Evolutionary conservation across 805 yeast species (phyloP), one percentile per base, ranked within the genome.

Genomic region (Suhomyces xylopsoci): DNA sequence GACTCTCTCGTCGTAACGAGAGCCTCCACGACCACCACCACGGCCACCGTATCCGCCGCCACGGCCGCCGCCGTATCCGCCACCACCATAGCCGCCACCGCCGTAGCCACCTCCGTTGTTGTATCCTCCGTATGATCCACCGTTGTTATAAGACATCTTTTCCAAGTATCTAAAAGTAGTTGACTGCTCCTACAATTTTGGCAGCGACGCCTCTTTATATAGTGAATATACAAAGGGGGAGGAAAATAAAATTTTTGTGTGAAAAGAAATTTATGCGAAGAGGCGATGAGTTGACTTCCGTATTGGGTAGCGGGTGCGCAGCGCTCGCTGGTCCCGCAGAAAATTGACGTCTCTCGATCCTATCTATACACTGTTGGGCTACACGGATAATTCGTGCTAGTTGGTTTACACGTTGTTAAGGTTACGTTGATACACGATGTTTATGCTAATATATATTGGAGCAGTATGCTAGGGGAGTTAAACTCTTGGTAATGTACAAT

Each of bases 71-170:
- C 71, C 51, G 45, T 64, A 62, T 41, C 62, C 32, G n/a, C 32
- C 62, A 44, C 57, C 54, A 57, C 58, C 51, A 43, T 76, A 72
- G 53, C 74, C 68, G 53, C 74, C 71, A 58, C 71, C 51, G 53
- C 74, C 68, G 53, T 73, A 70, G 59, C 74, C 69, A 54, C 73
- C 70, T 59, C 70, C 68, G 60, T 72, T 63, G 54, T 59, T 56
- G 48, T 62, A 55, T 45, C 64, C 60, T 20, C 63, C 56, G 60
- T 57, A 52, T 25, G 73, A 53, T 15, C 45, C 56, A 30, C 49
- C 51, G 54, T 52, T 67, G 64, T 72, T 72, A 63, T 68, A 68
- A 60, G 80, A 74, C 80, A 77, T 77, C 28, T 51, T 67, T 40
- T 25, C 14, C 6, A 42, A 22, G 12, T 22, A 42, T 42, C 45